Conservation (phyloP, 1,284 basidiomycete genomes). For the Ustilago xerochloae region DNA sequence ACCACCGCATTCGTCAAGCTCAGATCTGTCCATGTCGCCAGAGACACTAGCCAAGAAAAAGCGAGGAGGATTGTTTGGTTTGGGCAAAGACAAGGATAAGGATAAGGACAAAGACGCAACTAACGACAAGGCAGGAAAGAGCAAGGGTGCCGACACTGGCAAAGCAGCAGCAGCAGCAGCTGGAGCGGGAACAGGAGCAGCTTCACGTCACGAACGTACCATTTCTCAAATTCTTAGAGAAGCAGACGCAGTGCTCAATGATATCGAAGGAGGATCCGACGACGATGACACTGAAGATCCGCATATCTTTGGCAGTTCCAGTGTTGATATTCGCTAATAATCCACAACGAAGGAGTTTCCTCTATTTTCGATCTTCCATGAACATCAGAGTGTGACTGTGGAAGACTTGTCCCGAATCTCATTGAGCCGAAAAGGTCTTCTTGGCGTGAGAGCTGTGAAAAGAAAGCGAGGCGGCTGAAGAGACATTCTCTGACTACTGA, state of each 20-base stretch:
- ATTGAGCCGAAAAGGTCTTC: too few relatives aligned
- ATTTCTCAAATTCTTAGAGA: slow-evolving; percentile 52
- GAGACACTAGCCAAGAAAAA: slow-evolving; percentile 33
- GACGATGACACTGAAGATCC: slow-evolving; percentile 28
- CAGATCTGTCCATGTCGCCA: slow-evolving; percentile 19
- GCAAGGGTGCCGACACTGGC: background rate
- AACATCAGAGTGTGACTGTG: slow-evolving; percentile 4
- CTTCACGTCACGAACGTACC: slow-evolving; percentile 41
- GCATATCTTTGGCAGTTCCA: slow-evolving; percentile 37
- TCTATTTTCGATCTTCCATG: slow-evolving; percentile 2
- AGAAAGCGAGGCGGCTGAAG: too few relatives aligned
- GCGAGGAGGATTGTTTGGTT: slow-evolving; percentile 25
- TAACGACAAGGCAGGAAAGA: background rate
- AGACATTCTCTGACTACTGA: too few relatives aligned
- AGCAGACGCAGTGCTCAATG: slow-evolving; percentile 47
- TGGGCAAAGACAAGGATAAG: slow-evolving; percentile 30
- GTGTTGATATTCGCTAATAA: slow-evolving; percentile 12
- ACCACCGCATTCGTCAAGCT: background rate
- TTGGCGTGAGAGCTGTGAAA: too few relatives aligned
- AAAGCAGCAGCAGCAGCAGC: background rate
- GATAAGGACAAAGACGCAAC: slow-evolving; percentile 3
- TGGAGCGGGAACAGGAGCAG: background rate
- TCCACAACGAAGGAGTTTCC: background rate
- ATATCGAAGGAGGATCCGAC: slow-evolving; percentile 12
- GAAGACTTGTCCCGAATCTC: too few relatives aligned